Conservation (phyloP, 1,284 basidiomycete genomes). For the Rugosomyces carneus region DNA sequence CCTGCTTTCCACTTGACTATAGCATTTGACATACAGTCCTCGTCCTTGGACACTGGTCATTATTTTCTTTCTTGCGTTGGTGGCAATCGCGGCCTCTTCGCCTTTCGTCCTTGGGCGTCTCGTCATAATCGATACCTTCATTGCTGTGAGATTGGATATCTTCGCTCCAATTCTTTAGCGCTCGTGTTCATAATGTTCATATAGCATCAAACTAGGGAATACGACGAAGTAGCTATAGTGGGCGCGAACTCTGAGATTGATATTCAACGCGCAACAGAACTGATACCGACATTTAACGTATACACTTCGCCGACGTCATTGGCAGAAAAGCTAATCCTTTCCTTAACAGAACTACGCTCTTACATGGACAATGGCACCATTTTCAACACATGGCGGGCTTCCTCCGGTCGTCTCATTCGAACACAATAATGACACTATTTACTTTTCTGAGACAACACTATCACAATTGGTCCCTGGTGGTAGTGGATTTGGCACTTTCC, state of each 20-base stretch:
- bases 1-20: background rate
- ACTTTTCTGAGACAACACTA: constrained; percentile 30
- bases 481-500: constrained; percentile 32
- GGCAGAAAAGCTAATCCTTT: constrained; percentile 6
- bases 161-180: background rate
- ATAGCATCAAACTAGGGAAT: constrained; percentile 27
- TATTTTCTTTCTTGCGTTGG: constrained; percentile 25
- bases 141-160: constrained; percentile 18
- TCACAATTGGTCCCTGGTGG: constrained; percentile 30
- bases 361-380: constrained; percentile 33
- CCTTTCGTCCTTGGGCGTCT: constrained; percentile 30
- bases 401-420: constrained; percentile 26
- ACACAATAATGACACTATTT: constrained; percentile 28
- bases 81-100: constrained; percentile 19
- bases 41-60: constrained; percentile 30
- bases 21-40: constrained; percentile 16
- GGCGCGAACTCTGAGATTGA: constrained; percentile 26
- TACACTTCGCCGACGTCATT: background rate
- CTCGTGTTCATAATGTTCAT: background rate
- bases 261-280: constrained; percentile 18
- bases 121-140: constrained; percentile 24
- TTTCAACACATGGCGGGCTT: constrained; percentile 26
- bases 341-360: constrained; percentile 18
- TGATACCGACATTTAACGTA: constrained; percentile 21
- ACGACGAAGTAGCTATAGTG: constrained; percentile 26